Evolutionary conservation across 768 basidiomycete genomes (phyloP), one percentile per base, ranked within the genome.

Genomic region (Podaxis sp.): DNA sequence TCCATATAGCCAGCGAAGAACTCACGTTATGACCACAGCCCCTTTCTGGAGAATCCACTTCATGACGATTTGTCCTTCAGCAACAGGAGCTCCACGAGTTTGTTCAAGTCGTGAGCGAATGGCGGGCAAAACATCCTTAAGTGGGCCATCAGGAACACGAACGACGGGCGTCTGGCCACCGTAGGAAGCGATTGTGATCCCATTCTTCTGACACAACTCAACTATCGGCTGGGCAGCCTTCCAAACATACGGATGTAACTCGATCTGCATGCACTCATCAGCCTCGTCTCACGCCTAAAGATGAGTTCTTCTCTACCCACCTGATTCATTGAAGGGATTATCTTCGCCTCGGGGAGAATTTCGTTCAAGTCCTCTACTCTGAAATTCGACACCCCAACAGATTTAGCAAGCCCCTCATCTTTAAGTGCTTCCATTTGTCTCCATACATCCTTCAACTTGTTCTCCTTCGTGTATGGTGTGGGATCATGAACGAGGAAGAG

Each of bases 351-450:
- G 44, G 81, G 80, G 57, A 88, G 62, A 8, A 91, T 72, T 24
- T 75, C 73, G 68, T 87, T 72, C 60, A 92, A 72, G 66, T 86
- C 77, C 33, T 80, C 71, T 41, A 88, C 76, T 30, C 68, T 75
- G 74, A 87, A 91, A 72, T 91, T 91, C 66, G 85, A 87, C 22
- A 91, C 87, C 3, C 89, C 89, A 56, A 91, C 87, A 55, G 85
- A 84, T 65, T 76, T 82, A 41, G 81, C 73, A 51, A 83, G 68
- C 2, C 81, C 81, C 4, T 75, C 80, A 22, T 68, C 68, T 67
- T 85, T 77, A 40, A 84, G 74, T 44, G 80, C 81, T 67, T 89
- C 87, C 82, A 90, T 82, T 4, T 75, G 82, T 52, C 77, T 78
- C 88, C 89, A 90, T 56, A 83, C 70, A 26, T 83, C 78, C 60